phyloP scores from a whole-genome alignment of 306 rosid species.

The Rosa multiflora region DNA sequence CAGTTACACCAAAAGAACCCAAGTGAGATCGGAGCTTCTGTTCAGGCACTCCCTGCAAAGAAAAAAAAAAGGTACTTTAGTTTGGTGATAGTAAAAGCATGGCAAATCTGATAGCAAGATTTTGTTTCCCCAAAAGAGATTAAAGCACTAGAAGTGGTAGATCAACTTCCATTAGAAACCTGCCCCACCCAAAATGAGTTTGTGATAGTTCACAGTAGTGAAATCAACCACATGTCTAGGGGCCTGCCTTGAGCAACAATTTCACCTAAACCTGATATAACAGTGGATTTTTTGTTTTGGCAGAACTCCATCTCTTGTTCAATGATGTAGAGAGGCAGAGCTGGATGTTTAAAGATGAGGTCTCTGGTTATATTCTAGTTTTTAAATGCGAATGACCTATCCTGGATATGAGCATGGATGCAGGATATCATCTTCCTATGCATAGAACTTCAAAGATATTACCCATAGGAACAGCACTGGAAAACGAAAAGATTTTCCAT shows the following conservation, averaged over 20 bases:
- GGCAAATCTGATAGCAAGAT: neutral
- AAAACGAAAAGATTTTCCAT: neutral
- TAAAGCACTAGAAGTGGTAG: neutral
- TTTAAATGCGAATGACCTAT: slow-evolving; percentile 4
- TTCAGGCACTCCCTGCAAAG: slow-evolving; percentile 90
- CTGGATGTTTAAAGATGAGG: neutral
- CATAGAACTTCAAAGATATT: neutral
- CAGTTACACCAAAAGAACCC: slow-evolving; percentile 97
- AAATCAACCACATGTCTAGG: neutral
- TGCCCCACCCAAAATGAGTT: neutral
- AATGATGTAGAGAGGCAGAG: neutral
- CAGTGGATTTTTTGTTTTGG: neutral
- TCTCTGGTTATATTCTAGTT: neutral
- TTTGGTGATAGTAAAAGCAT: neutral
- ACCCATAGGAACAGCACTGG: neutral
- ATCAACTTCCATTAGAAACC: slow-evolving; percentile 7
- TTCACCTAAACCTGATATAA: neutral
- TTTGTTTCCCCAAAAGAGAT: neutral
- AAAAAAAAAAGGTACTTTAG: slow-evolving; percentile 16
- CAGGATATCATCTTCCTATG: neutral
- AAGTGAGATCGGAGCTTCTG: slow-evolving; percentile 96
- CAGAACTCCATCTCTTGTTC: neutral
- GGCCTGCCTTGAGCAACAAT: neutral
- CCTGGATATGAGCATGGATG: neutral
- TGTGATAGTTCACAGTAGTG: neutral